Evolutionary conservation across 208 protist species (phyloP), one percentile per base, ranked within the genome.

Genomic region (Leishmania turanica): DNA sequence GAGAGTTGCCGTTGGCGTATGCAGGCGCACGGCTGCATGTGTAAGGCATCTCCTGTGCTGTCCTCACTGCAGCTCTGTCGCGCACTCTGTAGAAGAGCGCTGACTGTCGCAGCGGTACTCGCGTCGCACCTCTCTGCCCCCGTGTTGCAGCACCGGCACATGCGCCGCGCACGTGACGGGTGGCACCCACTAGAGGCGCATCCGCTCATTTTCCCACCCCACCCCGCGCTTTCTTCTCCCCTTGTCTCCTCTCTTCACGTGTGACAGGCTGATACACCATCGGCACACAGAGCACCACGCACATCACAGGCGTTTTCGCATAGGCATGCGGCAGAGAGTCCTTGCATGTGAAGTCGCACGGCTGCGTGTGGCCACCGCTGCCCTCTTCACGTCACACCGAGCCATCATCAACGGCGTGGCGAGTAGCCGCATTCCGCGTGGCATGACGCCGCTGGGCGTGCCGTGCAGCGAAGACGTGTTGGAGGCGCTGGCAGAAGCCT

Each of bases 401-500:
- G 65, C 71, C 31, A 81, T 93, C 31, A 85, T 84, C 47, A 75
- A 83, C 56, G 87, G 87, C 17, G 83, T 90, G 69, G 74, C 87
- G 34, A 92, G 87, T 81, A 71, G 42, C 37, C 83, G 77, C 60
- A 85, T 88, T 17, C 92, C 92, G 34, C 86, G 89, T 34, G 89
- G 90, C 21, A 93, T 94, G 88, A 34, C 56, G 0, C 76, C 66
- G 2, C 85, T 96, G 34, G 45, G 77, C 8, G 47, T 94, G 24
- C 89, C 80, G 6, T 84, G 89, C 34, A 93, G 88, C 70, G 84
- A 76, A n/a, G 79, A 84, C 5, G 87, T 88, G 13, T 53, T 96
- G 37, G 92, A 96, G 80, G 77, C 85, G 58, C 84, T 96, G 62
- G 92, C 92, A 21, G 88, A 92, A 31, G 89, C 85, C 19, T 94